Evolutionary conservation across 2,329 filamentous ascomycete species (phyloP).

Genomic region (Penicillium brevicompactum): DNA sequence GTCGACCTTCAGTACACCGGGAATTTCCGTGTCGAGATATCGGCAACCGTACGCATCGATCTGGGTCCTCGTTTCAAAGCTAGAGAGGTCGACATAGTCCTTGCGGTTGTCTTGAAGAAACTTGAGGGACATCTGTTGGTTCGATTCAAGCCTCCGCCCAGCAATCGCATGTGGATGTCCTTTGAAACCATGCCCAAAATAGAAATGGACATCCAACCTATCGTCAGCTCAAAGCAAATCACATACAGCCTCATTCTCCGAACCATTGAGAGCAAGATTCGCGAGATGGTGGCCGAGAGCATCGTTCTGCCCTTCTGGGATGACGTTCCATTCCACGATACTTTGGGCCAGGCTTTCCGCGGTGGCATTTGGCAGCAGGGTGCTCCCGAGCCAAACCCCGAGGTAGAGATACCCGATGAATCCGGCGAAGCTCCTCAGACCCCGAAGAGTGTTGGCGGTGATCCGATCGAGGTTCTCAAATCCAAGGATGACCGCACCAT

Average conservation of each 20-base stretch:
- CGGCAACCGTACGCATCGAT: slow-evolving; percentile 90
- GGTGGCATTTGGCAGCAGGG: slow-evolving; percentile 76
- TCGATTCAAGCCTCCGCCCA: slow-evolving; percentile 90
- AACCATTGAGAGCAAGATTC: slow-evolving; percentile 92
- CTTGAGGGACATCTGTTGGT: slow-evolving; percentile 83
- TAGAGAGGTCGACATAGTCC: slow-evolving; percentile 82
- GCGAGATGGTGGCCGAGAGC: slow-evolving; percentile 90
- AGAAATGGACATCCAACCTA: slow-evolving; percentile 90
- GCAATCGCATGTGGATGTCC: slow-evolving; percentile 93
- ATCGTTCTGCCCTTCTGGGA: slow-evolving; percentile 95
- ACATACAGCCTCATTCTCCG: slow-evolving; percentile 90
- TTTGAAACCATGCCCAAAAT: slow-evolving; percentile 94
- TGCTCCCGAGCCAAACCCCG: slow-evolving; percentile 43
- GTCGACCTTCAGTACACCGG: slow-evolving; percentile 87
- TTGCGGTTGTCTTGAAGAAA: slow-evolving; percentile 82
- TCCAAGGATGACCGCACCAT: slow-evolving; percentile 37
- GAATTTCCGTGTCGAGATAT: slow-evolving; percentile 85
- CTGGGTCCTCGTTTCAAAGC: slow-evolving; percentile 85
- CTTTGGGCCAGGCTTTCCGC: slow-evolving; percentile 73
- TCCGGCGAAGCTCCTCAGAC: slow-evolving; percentile 26
- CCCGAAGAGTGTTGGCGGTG: slow-evolving; percentile 19
- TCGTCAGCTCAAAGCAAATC: slow-evolving; percentile 92
- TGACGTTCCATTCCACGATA: slow-evolving; percentile 87
- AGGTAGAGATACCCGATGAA: slow-evolving; percentile 42
- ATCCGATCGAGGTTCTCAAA: slow-evolving; percentile 31